phyloP scores from a whole-genome alignment of 169 alveolate genomes.

The Babesia caballi region DNA sequence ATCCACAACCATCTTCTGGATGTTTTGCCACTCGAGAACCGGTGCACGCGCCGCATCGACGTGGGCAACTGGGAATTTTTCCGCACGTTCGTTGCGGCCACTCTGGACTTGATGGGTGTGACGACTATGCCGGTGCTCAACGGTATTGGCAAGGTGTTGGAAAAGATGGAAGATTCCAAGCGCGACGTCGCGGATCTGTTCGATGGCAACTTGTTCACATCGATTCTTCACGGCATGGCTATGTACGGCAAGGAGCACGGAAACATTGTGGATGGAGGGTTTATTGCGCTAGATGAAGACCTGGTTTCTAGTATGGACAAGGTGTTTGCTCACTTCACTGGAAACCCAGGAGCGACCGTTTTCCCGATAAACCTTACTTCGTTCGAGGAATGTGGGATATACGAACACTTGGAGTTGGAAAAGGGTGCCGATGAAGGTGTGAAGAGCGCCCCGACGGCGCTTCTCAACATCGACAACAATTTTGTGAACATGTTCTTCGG shows the following conservation, averaged over 20 bases:
- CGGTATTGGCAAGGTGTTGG: not conserved
- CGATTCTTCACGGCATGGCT: constrained; percentile 32
- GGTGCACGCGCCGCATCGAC: constrained; percentile 48
- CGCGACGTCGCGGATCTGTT: constrained; percentile 45
- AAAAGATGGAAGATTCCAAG: constrained; percentile 2
- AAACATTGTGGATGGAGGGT: constrained; percentile 31
- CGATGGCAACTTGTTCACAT: constrained; percentile 58
- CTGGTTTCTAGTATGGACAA: constrained; percentile 15
- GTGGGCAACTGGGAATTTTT: constrained; percentile 44
- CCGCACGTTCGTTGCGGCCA: constrained; percentile 38
- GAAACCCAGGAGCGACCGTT: not conserved
- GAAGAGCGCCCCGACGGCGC: not conserved
- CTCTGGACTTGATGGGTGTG: constrained; percentile 47
- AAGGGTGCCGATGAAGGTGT: not conserved
- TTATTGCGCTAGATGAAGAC: constrained; percentile 1
- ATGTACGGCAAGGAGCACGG: constrained; percentile 27
- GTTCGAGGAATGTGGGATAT: constrained; percentile 5
- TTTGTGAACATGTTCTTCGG: constrained; percentile 52
- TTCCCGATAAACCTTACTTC: constrained; percentile 37
- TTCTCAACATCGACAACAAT: constrained; percentile 27
- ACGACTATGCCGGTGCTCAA: constrained; percentile 17
- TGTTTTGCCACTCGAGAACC: constrained; percentile 9
- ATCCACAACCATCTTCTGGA: constrained; percentile 52
- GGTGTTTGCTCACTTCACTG: constrained; percentile 30
- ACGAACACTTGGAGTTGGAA: constrained; percentile 4